Evolutionary conservation across 2,329 filamentous ascomycete genomes (phyloP).

Genomic region (Pseudogymnoascus sp.): DNA sequence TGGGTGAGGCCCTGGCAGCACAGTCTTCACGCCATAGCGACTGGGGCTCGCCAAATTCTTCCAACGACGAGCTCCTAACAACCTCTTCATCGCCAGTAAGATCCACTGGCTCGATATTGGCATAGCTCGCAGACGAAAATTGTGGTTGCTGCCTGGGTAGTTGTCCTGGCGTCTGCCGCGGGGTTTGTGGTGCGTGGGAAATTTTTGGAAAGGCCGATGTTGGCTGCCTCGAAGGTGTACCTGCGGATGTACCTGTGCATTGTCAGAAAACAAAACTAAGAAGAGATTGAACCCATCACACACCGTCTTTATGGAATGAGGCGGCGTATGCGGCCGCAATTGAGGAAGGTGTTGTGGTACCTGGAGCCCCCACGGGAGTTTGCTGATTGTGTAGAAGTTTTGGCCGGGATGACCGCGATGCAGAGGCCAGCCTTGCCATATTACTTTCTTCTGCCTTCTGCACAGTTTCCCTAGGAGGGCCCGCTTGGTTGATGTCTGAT

Average conservation of each 20-base stretch:
- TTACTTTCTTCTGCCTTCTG: constrained; percentile 17
- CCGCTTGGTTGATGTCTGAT: constrained; percentile 23
- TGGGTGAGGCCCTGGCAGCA: constrained; percentile 22
- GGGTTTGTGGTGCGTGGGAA: constrained; percentile 24
- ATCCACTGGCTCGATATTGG: constrained; percentile 29
- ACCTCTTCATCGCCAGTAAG: constrained; percentile 27
- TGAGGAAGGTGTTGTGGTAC: constrained; percentile 26
- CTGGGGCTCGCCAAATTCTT: constrained; percentile 21
- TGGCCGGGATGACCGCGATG: constrained; percentile 23
- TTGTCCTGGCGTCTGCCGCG: constrained; percentile 28
- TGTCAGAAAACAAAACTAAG: neutral
- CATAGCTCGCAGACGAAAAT: constrained; percentile 14
- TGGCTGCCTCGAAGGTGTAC: constrained; percentile 29
- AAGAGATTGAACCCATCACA: neutral
- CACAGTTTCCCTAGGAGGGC: constrained; percentile 19
- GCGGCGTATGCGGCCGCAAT: constrained; percentile 3
- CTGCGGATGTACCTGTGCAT: constrained; percentile 9
- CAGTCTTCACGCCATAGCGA: constrained; percentile 26
- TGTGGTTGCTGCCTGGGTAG: constrained; percentile 21
- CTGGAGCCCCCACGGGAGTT: neutral
- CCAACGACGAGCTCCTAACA: constrained; percentile 22
- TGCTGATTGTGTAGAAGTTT: constrained; percentile 19
- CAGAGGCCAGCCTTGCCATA: constrained; percentile 30
- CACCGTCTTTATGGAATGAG: constrained; percentile 3
- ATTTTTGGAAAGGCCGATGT: constrained; percentile 21